Base-by-base conservation (phyloP, 164 flowering plant species). In the Umbilicus rupestris region DNA sequence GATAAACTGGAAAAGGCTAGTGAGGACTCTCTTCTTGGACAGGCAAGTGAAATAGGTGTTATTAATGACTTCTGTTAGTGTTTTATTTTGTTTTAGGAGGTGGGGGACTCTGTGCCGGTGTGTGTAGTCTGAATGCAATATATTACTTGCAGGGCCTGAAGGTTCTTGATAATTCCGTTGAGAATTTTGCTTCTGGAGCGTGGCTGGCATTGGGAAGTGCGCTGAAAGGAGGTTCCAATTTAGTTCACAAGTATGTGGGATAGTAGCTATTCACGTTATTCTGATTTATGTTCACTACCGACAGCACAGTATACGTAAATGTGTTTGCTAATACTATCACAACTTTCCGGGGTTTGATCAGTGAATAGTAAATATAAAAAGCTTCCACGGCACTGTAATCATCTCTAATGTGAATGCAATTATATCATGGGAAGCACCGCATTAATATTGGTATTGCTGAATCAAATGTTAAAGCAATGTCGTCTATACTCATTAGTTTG, bases 151-250 rank as follows among this genome's bases (percentile, higher is more conserved):
- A 95, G 99, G 89, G 97, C 69, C 72, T 95, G 75, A 95, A 85
- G 80, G 98, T 71, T 71, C 20, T 92, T 66, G 98, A 95, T 74
- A 74, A 65, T 71, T 92, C 97, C 9, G 96, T 95, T 70, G 99
- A 95, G 78, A 86, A 76, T 73, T 72, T 95, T 55, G 86, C 98
- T 68, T 86, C 98, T 7, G 98, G 99, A 72, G 97, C 99, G 70
- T 95, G 99, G 99, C 86, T 82, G 49, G 97, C 95, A 64, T 69
- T 95, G 11, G 97, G 96, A 72, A 90, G 69, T 84, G 99, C 97
- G 62, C 84, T 78, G 82, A 88, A 76, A 80, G 99, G 95, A 68
- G 85, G 97, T 49, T 80, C 95, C 17, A 44, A 64, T 70, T 73
- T 90, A 2, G 89, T 92, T 62, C 87, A 86, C 24, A 87, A 87